These are phyloP conservation scores for Wolfiporia cocos DNA, from an alignment of 1,284 basidiomycete species.

Conservation along the genomic window DNA sequence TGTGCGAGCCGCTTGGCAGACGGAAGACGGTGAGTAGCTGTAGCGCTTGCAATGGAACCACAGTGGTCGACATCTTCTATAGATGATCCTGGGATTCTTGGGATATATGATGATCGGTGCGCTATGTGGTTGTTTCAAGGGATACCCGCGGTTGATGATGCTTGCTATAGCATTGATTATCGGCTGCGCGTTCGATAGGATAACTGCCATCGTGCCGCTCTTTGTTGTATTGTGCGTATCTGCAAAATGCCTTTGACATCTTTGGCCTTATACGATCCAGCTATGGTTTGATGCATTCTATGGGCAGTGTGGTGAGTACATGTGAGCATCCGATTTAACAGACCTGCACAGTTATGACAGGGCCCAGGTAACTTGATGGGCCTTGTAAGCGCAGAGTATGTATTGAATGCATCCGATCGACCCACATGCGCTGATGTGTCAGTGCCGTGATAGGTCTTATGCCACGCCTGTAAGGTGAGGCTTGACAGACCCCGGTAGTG, in stretches of 20 bases:
- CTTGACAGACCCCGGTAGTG: too few species aligned
- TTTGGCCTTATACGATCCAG: too few species aligned
- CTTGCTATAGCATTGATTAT: slow-evolving; percentile 53
- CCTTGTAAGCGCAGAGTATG: slow-evolving; percentile 59
- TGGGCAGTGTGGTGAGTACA: too few species aligned
- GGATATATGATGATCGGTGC: slow-evolving; percentile 1
- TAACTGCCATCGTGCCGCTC: slow-evolving; percentile 58
- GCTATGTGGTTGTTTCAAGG: too few species aligned
- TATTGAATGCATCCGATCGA: too few species aligned
- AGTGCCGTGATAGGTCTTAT: too few species aligned
- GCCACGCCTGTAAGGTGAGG: too few species aligned
- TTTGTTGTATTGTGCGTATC: slow-evolving; percentile 58
- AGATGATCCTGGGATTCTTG: slow-evolving; percentile 1
- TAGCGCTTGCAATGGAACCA: slow-evolving; percentile 7
- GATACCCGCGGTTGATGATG: too few species aligned
- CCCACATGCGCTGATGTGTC: too few species aligned
- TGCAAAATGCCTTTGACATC: slow-evolving; percentile 35
- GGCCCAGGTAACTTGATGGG: slow-evolving; percentile 74
- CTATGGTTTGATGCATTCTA: slow-evolving; percentile 66
- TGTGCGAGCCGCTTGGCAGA: slow-evolving; percentile 59
- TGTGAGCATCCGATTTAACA: too few species aligned
- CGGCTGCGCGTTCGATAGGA: slow-evolving; percentile 61
- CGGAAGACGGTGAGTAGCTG: slow-evolving; percentile 43
- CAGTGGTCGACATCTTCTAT: too few species aligned
- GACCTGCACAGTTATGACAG: slow-evolving; percentile 20